These are phyloP conservation scores for Thraustotheca clavata DNA, from an alignment of 352 stramenopile genomes.

Conservation along the genomic window DNA sequence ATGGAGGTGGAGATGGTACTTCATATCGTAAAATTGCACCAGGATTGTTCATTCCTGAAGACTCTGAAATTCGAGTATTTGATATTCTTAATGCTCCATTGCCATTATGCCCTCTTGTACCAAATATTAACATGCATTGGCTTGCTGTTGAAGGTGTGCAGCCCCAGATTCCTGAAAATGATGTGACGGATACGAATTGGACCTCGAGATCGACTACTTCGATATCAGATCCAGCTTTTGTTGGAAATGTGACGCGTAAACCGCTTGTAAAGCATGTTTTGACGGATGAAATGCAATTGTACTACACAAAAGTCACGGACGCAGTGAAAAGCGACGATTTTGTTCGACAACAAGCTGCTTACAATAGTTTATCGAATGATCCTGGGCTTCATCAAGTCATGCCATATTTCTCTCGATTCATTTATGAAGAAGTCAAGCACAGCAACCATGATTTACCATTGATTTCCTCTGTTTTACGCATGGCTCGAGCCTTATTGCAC, in stretches of 20 bases:
- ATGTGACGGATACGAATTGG: constrained; percentile 51
- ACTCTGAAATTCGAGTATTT: constrained; percentile 58
- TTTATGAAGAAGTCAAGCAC: constrained; percentile 84
- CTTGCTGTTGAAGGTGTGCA: constrained; percentile 76
- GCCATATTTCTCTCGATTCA: constrained; percentile 83
- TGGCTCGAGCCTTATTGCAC: constrained; percentile 81
- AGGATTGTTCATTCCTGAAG: constrained; percentile 56
- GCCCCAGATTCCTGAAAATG: constrained; percentile 76
- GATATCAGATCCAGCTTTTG: constrained; percentile 72
- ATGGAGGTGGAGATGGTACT: constrained; percentile 37
- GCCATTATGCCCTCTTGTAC: constrained; percentile 59
- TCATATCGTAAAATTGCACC: constrained; percentile 36
- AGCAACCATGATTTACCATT: constrained; percentile 69
- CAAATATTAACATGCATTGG: constrained; percentile 70
- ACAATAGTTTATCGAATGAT: constrained; percentile 67
- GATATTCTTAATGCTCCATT: constrained; percentile 72
- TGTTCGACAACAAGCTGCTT: constrained; percentile 64
- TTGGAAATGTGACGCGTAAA: constrained; percentile 47
- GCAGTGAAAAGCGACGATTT: constrained; percentile 58
- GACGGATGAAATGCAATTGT: constrained; percentile 85
- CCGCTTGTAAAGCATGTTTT: constrained; percentile 66
- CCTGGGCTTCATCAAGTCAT: constrained; percentile 85
- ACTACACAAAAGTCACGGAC: constrained; percentile 75
- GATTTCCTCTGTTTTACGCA: constrained; percentile 80
- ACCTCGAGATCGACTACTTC: constrained; percentile 28